Evolutionary conservation across 2,329 filamentous ascomycete species (phyloP).

Genomic region (Septoria petroselini): DNA sequence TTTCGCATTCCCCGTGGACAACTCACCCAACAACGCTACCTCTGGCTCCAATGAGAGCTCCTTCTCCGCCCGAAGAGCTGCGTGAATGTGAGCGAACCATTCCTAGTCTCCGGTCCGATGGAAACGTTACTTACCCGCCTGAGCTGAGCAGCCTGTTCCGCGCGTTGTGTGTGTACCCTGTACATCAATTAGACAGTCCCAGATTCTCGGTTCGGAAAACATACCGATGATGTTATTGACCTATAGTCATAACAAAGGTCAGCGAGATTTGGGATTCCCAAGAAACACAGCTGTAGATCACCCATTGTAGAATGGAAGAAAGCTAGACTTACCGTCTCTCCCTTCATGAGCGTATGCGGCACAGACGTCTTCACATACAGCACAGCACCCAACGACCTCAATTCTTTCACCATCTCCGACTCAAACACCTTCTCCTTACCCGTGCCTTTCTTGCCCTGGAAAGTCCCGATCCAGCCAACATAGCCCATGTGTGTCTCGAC

Average conservation of each 20-base stretch:
- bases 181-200: background rate
- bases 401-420: constrained; percentile 57
- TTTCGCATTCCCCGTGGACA: too few relatives aligned
- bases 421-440: constrained; percentile 53
- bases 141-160: constrained; percentile 53
- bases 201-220: background rate
- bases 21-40: constrained; percentile 51
- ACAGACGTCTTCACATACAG: constrained; percentile 57
- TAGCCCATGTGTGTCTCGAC: constrained; percentile 56
- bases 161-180: constrained; percentile 53
- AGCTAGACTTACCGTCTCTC: constrained; percentile 50
- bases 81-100: background rate
- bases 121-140: constrained; percentile 47
- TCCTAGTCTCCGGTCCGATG: background rate
- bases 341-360: constrained; percentile 56
- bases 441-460: constrained; percentile 53
- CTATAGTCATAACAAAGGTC: too few relatives aligned
- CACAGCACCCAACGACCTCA: constrained; percentile 54
- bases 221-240: constrained; percentile 56
- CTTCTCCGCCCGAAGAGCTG: constrained; percentile 57
- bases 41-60: constrained; percentile 53
- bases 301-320: too few relatives aligned
- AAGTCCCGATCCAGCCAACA: constrained; percentile 62
- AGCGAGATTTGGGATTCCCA: too few relatives aligned
- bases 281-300: too few relatives aligned